Conservation (phyloP, 371 early-diverging fungal genomes). For the Umbelopsis sp. region DNA sequence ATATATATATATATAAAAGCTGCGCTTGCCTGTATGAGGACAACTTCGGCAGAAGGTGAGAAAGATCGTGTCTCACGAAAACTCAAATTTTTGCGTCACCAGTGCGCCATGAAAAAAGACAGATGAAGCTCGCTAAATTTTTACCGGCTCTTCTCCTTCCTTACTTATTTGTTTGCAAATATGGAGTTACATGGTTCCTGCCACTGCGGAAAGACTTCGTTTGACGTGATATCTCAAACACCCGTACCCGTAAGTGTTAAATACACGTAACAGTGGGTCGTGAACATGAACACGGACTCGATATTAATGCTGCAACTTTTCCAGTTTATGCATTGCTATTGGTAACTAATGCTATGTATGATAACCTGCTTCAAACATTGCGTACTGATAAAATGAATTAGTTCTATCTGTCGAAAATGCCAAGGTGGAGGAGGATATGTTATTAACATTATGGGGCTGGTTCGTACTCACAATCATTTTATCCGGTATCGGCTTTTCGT, state of each 20-base stretch:
- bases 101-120: too few relatives aligned
- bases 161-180: not conserved
- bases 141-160: not conserved
- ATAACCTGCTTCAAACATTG: not conserved
- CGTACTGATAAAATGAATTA: slow-evolving; percentile 15
- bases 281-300: not conserved
- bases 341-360: slow-evolving; percentile 30
- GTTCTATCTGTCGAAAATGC: slow-evolving; percentile 55
- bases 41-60: too few relatives aligned
- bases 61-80: too few relatives aligned
- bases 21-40: too few relatives aligned
- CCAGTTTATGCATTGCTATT: slow-evolving; percentile 52
- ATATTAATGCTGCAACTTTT: not conserved
- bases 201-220: slow-evolving; percentile 50
- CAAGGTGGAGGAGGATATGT: slow-evolving; percentile 51
- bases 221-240: slow-evolving; percentile 41
- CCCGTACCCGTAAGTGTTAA: slow-evolving; percentile 40
- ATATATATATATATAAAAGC: too few relatives aligned
- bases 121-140: too few relatives aligned
- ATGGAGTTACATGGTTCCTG: slow-evolving; percentile 59
- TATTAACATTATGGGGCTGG: slow-evolving; percentile 52
- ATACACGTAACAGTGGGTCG: not conserved
- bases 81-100: too few relatives aligned
- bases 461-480: slow-evolving; percentile 15
- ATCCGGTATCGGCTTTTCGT: too few relatives aligned